These are phyloP conservation scores for Neurospora sp. DNA, from an alignment of 495 filamentous ascomycete genomes.

Conservation along the genomic window DNA sequence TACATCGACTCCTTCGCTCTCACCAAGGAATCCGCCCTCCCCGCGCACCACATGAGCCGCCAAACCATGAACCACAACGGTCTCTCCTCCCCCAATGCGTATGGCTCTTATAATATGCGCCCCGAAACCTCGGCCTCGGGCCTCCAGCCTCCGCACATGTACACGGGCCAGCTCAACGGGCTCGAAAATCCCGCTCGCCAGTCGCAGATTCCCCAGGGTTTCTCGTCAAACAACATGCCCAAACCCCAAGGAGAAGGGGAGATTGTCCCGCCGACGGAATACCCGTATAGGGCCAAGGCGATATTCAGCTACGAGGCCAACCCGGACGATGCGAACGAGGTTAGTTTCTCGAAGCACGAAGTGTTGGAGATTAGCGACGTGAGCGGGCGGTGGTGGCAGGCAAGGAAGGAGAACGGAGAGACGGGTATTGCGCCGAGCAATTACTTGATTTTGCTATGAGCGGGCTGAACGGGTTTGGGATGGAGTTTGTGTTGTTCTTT, in stretches of 20 bases:
- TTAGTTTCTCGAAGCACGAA: slow-evolving; percentile 93
- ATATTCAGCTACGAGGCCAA: slow-evolving; percentile 99
- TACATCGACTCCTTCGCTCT: slow-evolving; percentile 95
- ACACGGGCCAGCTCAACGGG: slow-evolving; percentile 87
- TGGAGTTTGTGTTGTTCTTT: neutral
- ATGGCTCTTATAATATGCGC: slow-evolving; percentile 43
- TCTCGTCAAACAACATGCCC: slow-evolving; percentile 23
- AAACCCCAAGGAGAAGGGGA: slow-evolving; percentile 41
- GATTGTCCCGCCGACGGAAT: slow-evolving; percentile 76
- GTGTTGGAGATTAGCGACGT: slow-evolving; percentile 96
- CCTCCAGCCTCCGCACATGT: slow-evolving; percentile 79
- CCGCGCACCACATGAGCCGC: slow-evolving; percentile 29
- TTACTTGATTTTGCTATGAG: slow-evolving; percentile 91
- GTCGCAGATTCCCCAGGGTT: slow-evolving; percentile 47
- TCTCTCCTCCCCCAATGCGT: neutral
- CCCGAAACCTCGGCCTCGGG: slow-evolving; percentile 72
- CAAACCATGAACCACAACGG: slow-evolving; percentile 53
- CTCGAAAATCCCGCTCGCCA: slow-evolving; percentile 88
- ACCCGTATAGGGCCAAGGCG: slow-evolving; percentile 93
- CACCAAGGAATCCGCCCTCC: slow-evolving; percentile 63
- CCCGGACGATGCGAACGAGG: slow-evolving; percentile 93
- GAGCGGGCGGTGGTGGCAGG: slow-evolving; percentile 97
- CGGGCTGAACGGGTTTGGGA: neutral
- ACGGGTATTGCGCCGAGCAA: slow-evolving; percentile 97
- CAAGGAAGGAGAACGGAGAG: slow-evolving; percentile 86